Percentiles rank a stretch among this genome's conserved stretches.
These are phyloP conservation scores for Penicillium coprophilum DNA, from an alignment of 495 filamentous ascomycete species.

Conservation along the genomic window DNA sequence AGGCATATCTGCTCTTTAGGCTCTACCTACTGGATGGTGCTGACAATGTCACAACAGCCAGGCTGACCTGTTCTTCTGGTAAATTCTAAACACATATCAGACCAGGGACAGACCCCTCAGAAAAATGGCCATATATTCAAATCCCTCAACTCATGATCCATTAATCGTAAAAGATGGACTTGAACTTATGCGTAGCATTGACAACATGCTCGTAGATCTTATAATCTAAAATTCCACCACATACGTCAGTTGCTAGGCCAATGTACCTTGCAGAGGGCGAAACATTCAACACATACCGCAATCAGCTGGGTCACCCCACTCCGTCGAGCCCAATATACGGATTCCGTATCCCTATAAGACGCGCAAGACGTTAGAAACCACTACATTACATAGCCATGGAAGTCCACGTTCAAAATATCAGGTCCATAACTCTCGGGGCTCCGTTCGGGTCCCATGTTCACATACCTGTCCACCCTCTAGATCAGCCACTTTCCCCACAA, in stretches of 20 bases:
- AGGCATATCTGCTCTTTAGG: not conserved
- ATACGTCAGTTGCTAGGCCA: not conserved
- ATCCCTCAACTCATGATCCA: not conserved
- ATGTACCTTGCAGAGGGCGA: not conserved
- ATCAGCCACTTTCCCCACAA: conserved; percentile 86
- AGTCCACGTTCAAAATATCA: not conserved
- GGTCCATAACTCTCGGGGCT: not conserved
- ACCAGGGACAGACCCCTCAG: not conserved
- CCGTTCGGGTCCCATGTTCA: not conserved
- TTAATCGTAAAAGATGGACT: conserved; percentile 70
- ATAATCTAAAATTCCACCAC: conserved; percentile 58
- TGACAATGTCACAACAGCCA: not conserved
- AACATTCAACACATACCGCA: conserved; percentile 30
- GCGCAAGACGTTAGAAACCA: not conserved
- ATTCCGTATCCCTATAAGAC: conserved; percentile 61
- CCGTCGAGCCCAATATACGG: conserved; percentile 69
- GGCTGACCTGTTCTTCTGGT: not conserved
- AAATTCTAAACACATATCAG: not conserved
- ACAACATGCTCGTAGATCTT: conserved; percentile 77
- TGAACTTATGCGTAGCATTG: conserved; percentile 82
- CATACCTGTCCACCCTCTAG: conserved; percentile 43
- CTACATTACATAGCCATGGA: not conserved
- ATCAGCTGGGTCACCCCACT: conserved; percentile 64
- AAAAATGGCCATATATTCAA: not conserved
- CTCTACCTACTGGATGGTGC: not conserved